Base-by-base conservation (phyloP, 2,329 filamentous ascomycete species). In the Sarocladiaceae sp. region DNA sequence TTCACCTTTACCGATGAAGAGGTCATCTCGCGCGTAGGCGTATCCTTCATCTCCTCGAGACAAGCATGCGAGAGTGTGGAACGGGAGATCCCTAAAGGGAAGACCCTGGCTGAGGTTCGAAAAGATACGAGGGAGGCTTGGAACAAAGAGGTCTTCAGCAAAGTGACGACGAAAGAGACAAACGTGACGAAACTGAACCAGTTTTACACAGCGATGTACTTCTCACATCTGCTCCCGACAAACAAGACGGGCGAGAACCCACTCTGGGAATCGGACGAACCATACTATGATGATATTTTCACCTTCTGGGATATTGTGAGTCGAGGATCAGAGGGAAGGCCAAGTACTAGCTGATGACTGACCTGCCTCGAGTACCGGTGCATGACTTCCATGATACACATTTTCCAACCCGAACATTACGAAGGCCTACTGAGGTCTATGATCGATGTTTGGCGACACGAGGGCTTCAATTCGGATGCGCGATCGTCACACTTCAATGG, bases 191-290 rank as follows among this genome's bases (percentile, higher is more conserved):
- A 76, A 37, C 63, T 84, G 6, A 65, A 72, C 41, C 65, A 85
- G 21, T 65, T 88, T 2, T 88, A 88, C 61, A 77, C 77, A 0
- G 80, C 79, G 0, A 57, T 88, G 26, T 87, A 86, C 54, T 82
- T 83, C 51, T 83, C 83, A 76, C 76, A 80, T 47, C 59, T 86
- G 10, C 73, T 85, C 27, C 82, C 83, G 0, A 82, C 80, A 1
- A 84, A 87, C 55, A 77, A 80, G 49, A 85, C 82, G 0, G 82
- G 80, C 0, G 83, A 87, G 56, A 88, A 86, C 48, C 82, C 82
- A 0, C 60, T 70, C 0, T 87, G 83, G 82, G 57, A 64, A 2
- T 81, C 78, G 1, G 53, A 56, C 0, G 83, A 87, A 57, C 82
- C 83, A 2, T 85, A 84, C 54, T 87, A 83, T 53, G 78, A 84